Evolutionary conservation across 2,329 filamentous ascomycete species (phyloP).

Genomic region (Ustilaginoidea virens): DNA sequence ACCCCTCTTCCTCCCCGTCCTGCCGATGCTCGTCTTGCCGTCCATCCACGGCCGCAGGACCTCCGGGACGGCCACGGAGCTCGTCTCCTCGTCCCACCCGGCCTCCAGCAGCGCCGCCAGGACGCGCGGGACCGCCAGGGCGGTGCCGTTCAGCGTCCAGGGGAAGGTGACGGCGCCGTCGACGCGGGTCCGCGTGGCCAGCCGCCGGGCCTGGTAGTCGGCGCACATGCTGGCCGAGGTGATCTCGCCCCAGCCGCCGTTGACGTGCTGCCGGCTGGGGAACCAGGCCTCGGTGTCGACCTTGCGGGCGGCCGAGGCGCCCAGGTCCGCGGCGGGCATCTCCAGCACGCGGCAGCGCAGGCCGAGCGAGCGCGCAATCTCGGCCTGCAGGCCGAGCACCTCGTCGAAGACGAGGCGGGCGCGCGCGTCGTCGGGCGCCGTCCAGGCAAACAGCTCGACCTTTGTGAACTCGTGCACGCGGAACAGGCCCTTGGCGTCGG

Average conservation of each 20-base stretch:
- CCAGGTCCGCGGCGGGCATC: slow-evolving; percentile 81
- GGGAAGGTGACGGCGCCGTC: slow-evolving; percentile 51
- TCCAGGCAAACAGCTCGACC: slow-evolving; percentile 95
- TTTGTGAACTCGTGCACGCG: slow-evolving; percentile 98
- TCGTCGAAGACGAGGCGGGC: slow-evolving; percentile 58
- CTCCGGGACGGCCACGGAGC: slow-evolving; percentile 59
- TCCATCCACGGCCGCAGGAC: slow-evolving; percentile 77
- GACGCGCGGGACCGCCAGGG: slow-evolving; percentile 78
- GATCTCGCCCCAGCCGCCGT: slow-evolving; percentile 75
- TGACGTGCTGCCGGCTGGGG: slow-evolving; percentile 51
- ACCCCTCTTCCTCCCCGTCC: slow-evolving; percentile 11
- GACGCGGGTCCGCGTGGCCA: slow-evolving; percentile 57
- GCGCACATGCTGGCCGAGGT: slow-evolving; percentile 84
- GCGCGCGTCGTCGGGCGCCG: slow-evolving; percentile 35
- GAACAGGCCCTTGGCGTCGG: slow-evolving; percentile 87
- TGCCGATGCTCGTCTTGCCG: slow-evolving; percentile 48
- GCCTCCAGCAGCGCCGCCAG: slow-evolving; percentile 82
- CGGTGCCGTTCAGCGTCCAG: slow-evolving; percentile 88
- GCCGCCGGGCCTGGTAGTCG: slow-evolving; percentile 78
- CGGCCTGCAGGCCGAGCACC: slow-evolving; percentile 73
- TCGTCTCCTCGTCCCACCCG: slow-evolving; percentile 61
- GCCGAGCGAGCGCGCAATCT: slow-evolving; percentile 62
- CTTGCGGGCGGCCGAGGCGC: slow-evolving; percentile 75
- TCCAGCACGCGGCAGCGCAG: slow-evolving; percentile 80
- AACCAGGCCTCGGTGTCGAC: slow-evolving; percentile 91